phyloP scores from a whole-genome alignment of 768 basidiomycete species.

The Leccinum broughii region DNA sequence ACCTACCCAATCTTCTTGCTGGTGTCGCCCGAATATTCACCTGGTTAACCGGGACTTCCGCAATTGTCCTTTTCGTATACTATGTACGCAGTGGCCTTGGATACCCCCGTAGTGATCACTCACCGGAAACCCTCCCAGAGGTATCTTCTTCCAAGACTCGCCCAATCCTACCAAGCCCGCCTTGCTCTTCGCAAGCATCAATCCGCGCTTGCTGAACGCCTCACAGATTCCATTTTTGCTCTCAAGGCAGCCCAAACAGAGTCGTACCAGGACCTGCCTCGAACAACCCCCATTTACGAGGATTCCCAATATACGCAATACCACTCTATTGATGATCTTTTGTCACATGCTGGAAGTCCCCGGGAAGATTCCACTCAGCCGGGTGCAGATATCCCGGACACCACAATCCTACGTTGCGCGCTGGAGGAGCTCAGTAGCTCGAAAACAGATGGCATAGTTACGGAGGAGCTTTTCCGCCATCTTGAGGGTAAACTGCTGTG shows the following conservation, averaged over 20 bases:
- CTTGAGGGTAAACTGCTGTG: conserved; percentile 61
- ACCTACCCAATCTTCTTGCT: conserved; percentile 63
- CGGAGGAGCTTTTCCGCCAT: conserved; percentile 59
- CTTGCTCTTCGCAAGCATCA: conserved; percentile 63
- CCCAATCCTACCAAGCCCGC: conserved; percentile 59
- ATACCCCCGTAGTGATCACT: conserved; percentile 1
- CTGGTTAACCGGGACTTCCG: conserved; percentile 69
- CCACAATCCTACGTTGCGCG: conserved; percentile 65
- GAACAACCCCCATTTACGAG: conserved; percentile 52
- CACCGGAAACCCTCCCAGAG: conserved; percentile 43
- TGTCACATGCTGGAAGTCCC: conserved; percentile 15
- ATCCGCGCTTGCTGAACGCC: conserved; percentile 49
- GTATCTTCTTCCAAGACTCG: conserved; percentile 66
- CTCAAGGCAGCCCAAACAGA: conserved; percentile 58
- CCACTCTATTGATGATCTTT: conserved; percentile 44
- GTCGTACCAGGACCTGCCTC: conserved; percentile 58
- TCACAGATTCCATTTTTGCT: conserved; percentile 55
- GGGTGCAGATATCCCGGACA: conserved; percentile 40
- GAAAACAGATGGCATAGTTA: conserved; percentile 43
- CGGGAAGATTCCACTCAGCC: conserved; percentile 17
- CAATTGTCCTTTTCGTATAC: conserved; percentile 59
- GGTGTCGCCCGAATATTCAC: conserved; percentile 58
- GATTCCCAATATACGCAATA: conserved; percentile 43
- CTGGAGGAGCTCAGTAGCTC: conserved; percentile 48
- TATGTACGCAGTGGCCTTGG: conserved; percentile 47